These are phyloP conservation scores for Hansenula anomala DNA, from an alignment of 1,139 yeast species.

Conservation along the genomic window DNA sequence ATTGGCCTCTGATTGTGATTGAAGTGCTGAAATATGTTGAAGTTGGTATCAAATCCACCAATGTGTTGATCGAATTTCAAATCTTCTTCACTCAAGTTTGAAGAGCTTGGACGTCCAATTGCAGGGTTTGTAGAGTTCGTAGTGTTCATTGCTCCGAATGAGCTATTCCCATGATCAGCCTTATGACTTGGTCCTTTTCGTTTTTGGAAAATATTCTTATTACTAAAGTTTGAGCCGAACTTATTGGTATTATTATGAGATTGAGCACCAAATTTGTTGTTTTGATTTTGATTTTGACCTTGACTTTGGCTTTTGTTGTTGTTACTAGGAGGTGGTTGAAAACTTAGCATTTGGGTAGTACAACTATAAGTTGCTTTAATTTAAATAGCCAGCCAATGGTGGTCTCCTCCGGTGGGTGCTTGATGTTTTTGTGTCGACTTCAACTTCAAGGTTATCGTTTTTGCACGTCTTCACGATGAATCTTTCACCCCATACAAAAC, in stretches of 20 bases:
- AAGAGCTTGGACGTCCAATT: no score
- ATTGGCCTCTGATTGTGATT: slow-evolving; percentile 18
- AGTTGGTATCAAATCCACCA: slow-evolving; percentile 8
- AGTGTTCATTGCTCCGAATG: no score
- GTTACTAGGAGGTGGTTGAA: not conserved
- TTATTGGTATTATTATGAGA: no score
- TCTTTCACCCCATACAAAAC: no score
- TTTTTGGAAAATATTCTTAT: not conserved
- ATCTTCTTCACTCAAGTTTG: slow-evolving; percentile 1
- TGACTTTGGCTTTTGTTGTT: not conserved
- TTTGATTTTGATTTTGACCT: not conserved
- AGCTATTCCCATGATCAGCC: no score
- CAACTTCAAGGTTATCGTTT: no score
- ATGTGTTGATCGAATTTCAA: slow-evolving; percentile 5
- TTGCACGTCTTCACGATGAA: no score
- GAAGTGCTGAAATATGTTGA: slow-evolving; percentile 13
- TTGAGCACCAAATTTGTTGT: not conserved
- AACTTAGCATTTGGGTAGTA: not conserved
- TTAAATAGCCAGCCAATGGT: no score
- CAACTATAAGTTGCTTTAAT: no score
- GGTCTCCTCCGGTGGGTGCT: no score
- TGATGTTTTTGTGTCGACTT: no score
- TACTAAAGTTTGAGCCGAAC: not conserved
- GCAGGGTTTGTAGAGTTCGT: not conserved
- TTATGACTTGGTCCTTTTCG: not conserved